These are phyloP conservation scores for Staphylotrichum tortipilum DNA, from an alignment of 495 filamentous ascomycete genomes.

Conservation along the genomic window DNA sequence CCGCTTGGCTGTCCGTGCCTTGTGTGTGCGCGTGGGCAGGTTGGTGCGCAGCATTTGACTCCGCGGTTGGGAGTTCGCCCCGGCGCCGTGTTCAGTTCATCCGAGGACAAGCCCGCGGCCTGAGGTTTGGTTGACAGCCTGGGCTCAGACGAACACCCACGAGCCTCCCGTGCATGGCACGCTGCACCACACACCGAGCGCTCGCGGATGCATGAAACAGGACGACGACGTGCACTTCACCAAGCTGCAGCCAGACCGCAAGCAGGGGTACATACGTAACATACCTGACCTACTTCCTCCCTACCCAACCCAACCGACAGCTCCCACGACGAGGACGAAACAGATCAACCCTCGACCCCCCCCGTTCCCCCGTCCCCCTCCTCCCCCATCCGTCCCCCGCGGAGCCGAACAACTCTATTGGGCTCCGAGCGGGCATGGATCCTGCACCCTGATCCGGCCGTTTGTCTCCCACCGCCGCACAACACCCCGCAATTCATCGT, in stretches of 20 bases:
- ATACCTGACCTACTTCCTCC: too few species aligned
- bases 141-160: too few species aligned
- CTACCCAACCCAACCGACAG: not conserved
- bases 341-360: slow-evolving; percentile 5
- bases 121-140: not conserved
- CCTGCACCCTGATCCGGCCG: slow-evolving; percentile 16
- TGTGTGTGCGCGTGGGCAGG: not conserved
- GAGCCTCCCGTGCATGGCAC: not conserved
- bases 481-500: slow-evolving; percentile 20
- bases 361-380: too few species aligned
- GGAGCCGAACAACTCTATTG: slow-evolving; percentile 13
- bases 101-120: too few species aligned
- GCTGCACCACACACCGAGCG: too few species aligned
- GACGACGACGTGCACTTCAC: too few species aligned
- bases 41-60: too few species aligned
- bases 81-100: too few species aligned
- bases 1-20: not conserved
- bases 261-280: slow-evolving; percentile 3
- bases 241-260: not conserved
- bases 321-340: not conserved
- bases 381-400: too few species aligned
- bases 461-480: slow-evolving; percentile 12
- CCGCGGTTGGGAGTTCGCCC: too few species aligned
- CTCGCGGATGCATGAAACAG: not conserved
- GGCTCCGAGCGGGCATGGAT: slow-evolving; percentile 17